Base-by-base conservation (phyloP, 2,329 filamentous ascomycete species). In the Pyrenophora teres region DNA sequence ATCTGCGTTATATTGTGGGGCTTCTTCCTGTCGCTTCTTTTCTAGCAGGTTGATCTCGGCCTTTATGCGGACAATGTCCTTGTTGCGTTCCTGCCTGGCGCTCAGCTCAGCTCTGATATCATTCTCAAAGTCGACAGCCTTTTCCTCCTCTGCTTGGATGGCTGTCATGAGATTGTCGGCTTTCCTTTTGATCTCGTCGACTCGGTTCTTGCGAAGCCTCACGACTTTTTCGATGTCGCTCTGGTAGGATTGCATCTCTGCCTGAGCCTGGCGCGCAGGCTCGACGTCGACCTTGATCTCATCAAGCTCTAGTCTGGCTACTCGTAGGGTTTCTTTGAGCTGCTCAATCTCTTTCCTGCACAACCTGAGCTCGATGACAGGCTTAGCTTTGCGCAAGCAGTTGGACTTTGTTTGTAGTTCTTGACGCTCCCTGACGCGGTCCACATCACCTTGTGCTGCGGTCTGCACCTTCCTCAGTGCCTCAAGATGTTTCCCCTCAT, bases 381-480 rank as follows among this genome's bases (percentile, higher is more conserved):
- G 84, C 33, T 86, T 82, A 21, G 84, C 82, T 31, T 82, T 82
- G 57, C 88, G 80, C 39, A 96, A 79, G 40, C 87, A 79, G 21
- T 82, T 76, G 4, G 93, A 80, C 50, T 82, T 83, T 45, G 41
- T 83, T 77, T 64, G 87, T 78, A 42, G 92, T 84, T 45, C 80
- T 48, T 87, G 83, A 50, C 92, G 84, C 70, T 97, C 88, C 41
- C 85, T 84, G 65, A 94, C 82, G 57, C 90, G 86, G 63, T 95
- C 87, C 19, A 97, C 92, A 65, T 97, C 92, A 8, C 84, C 86
- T 64, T 89, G 85, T 38, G 95, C 84, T 42, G 85, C 82, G 46
- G 81, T 80, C 66, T 97, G 93, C 23, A 91, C 85, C 35, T 77
- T 81, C 68, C 96, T 86, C 40, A 93, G 77, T 47, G 82, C 85